phyloP scores from a whole-genome alignment of 805 yeast genomes.

The Saccharomycodes ludwigii region DNA sequence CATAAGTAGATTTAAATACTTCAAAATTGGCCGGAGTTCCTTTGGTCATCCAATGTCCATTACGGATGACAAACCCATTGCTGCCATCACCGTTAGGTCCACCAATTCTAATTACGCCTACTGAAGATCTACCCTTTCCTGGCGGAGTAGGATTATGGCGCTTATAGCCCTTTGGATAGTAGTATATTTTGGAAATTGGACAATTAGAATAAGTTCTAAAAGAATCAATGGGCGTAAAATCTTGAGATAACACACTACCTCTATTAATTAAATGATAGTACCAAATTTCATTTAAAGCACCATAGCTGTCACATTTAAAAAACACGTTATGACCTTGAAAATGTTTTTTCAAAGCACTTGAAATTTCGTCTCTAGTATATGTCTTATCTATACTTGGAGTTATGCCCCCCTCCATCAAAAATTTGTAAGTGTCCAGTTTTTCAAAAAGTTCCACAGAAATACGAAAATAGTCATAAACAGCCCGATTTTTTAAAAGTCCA shows the following conservation, averaged over 20 bases:
- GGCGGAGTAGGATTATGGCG: slow-evolving; percentile 22
- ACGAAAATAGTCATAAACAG: slow-evolving; percentile 60
- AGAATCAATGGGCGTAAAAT: slow-evolving; percentile 52
- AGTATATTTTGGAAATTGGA: slow-evolving; percentile 56
- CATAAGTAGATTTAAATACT: slow-evolving; percentile 45
- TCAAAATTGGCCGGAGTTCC: slow-evolving; percentile 82
- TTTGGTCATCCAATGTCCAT: slow-evolving; percentile 68
- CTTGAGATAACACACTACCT: slow-evolving; percentile 61
- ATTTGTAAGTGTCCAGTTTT: slow-evolving; percentile 52
- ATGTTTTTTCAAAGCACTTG: slow-evolving; percentile 35
- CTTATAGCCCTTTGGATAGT: slow-evolving; percentile 49
- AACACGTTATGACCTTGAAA: slow-evolving; percentile 43
- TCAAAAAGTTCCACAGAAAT: slow-evolving; percentile 46
- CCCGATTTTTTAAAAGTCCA: slow-evolving; percentile 13
- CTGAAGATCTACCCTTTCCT: slow-evolving; percentile 9
- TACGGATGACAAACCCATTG: slow-evolving; percentile 53
- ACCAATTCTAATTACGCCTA: slow-evolving; percentile 16
- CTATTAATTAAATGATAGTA: slow-evolving; percentile 55
- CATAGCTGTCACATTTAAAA: slow-evolving; percentile 44
- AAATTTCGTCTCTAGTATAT: slow-evolving; percentile 44
- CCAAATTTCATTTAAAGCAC: slow-evolving; percentile 45
- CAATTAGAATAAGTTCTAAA: slow-evolving; percentile 43
- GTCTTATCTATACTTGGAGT: slow-evolving; percentile 47
- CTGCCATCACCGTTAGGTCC: slow-evolving; percentile 21
- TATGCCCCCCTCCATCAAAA: slow-evolving; percentile 58